phyloP scores from a whole-genome alignment of 352 stramenopile genomes.

The Phytopythium boreale region DNA sequence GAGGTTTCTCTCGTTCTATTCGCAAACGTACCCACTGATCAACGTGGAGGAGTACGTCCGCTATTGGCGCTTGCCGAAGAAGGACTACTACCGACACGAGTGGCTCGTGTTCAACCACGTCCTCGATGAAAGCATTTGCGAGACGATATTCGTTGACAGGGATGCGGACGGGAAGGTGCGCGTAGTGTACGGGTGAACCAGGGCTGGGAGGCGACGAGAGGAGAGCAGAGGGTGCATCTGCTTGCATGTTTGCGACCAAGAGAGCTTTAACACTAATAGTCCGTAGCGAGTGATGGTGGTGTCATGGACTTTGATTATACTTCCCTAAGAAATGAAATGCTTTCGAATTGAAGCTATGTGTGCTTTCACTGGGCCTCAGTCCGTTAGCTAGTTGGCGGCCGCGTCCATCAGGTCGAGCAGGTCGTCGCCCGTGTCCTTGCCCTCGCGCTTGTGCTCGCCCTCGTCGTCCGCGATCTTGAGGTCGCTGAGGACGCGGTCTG shows the following conservation, averaged over 20 bases:
- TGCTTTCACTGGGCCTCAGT: neutral
- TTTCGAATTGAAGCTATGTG: neutral
- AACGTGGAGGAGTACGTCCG: neutral
- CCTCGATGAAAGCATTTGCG: neutral
- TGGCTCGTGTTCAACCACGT: neutral
- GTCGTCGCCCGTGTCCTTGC: constrained; percentile 58
- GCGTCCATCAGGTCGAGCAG: constrained; percentile 89
- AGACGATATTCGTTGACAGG: neutral
- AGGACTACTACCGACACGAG: neutral
- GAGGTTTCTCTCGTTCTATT: neutral
- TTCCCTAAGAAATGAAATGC: neutral
- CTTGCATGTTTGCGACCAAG: neutral
- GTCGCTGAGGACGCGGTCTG: constrained; percentile 48
- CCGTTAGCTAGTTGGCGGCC: constrained; percentile 20
- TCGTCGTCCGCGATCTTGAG: constrained; percentile 58
- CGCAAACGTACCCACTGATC: neutral
- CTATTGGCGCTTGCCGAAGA: neutral
- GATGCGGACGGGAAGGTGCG: neutral
- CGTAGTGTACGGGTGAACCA: neutral
- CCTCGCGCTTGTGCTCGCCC: constrained; percentile 30
- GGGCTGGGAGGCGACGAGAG: neutral
- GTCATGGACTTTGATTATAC: neutral
- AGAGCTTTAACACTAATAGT: neutral
- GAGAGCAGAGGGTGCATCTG: neutral
- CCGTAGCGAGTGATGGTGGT: no score